Conservation (phyloP, 139 green algal genomes). For the Gonium pectorale region DNA sequence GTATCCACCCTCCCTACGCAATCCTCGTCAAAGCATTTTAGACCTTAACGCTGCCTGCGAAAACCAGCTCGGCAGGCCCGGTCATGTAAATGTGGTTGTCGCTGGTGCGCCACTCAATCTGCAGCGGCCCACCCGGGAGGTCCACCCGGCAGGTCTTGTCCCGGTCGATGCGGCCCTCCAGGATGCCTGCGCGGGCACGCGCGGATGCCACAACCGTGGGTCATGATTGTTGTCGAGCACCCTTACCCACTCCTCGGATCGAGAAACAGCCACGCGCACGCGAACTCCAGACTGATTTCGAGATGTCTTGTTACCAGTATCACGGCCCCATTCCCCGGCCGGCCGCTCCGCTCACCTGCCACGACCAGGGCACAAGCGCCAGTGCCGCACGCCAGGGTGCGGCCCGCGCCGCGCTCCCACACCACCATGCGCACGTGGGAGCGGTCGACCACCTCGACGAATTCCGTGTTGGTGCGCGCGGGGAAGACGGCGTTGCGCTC, state of each 20-base stretch:
- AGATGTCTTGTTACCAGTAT: too few relatives aligned
- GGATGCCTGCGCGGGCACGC: conserved; percentile 72
- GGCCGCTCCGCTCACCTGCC: too few relatives aligned
- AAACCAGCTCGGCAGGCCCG: conserved; percentile 92
- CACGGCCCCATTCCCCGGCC: too few relatives aligned
- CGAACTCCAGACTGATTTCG: too few relatives aligned
- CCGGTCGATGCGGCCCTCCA: conserved; percentile 91
- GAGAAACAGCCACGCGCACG: too few relatives aligned
- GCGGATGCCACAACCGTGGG: too few relatives aligned
- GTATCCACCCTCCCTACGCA: too few relatives aligned
- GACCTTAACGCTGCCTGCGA: too few relatives aligned
- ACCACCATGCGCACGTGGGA: conserved; percentile 92
- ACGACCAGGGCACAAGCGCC: conserved; percentile 98
- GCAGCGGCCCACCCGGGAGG: conserved; percentile 93
- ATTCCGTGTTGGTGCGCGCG: conserved; percentile 95
- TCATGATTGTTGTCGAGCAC: too few relatives aligned
- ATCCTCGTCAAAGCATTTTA: too few relatives aligned
- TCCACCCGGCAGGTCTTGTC: conserved; percentile 83
- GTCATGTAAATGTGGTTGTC: conserved; percentile 98
- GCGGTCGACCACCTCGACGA: conserved; percentile 83
- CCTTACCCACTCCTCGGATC: too few relatives aligned
- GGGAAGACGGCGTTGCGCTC: conserved; percentile 94
- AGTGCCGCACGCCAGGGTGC: conserved; percentile 97
- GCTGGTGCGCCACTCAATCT: conserved; percentile 95
- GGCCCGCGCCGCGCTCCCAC: conserved; percentile 97